Percentiles rank a stretch among this genome's conserved stretches.
Conservation (phyloP, 768 basidiomycete genomes). For the Podaxis sp. region DNA sequence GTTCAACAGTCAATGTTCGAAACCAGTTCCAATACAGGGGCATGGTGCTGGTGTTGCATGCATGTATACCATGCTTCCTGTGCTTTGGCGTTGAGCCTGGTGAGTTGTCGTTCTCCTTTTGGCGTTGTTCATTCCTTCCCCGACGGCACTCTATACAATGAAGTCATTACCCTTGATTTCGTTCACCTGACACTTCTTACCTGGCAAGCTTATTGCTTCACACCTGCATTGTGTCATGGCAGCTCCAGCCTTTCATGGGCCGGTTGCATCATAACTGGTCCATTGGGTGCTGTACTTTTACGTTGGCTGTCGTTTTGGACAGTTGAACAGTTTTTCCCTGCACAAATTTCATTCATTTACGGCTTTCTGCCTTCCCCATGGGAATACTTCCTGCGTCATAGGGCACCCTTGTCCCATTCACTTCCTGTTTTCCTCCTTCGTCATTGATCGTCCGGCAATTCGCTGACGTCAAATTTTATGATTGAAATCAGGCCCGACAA, state of each 20-base stretch:
- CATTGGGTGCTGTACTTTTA: neutral
- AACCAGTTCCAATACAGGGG: constrained; percentile 73
- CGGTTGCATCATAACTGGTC: constrained; percentile 11
- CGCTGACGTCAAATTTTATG: neutral
- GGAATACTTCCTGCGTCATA: constrained; percentile 5
- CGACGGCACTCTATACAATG: constrained; percentile 4
- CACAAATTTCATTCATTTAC: constrained; percentile 4
- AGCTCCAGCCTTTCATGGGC: constrained; percentile 9
- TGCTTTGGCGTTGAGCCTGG: constrained; percentile 59
- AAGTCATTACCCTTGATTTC: constrained; percentile 10
- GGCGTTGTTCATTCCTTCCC: constrained; percentile 7
- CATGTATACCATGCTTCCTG: constrained; percentile 73
- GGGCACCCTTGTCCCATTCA: neutral
- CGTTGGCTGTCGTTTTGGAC: neutral
- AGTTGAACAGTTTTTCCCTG: neutral
- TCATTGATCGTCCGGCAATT: neutral
- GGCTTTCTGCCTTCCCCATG: neutral
- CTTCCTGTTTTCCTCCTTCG: neutral
- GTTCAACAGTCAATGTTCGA: constrained; percentile 77
- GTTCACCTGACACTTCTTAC: constrained; percentile 13
- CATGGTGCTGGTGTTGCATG: constrained; percentile 80
- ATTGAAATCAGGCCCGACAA: constrained; percentile 35
- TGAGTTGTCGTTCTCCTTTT: constrained; percentile 33
- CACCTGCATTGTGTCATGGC: constrained; percentile 15
- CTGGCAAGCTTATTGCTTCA: constrained; percentile 12